These are phyloP conservation scores for Aegilops bicornis DNA, from an alignment of 176 grass and related monocot species.

Conservation along the genomic window DNA sequence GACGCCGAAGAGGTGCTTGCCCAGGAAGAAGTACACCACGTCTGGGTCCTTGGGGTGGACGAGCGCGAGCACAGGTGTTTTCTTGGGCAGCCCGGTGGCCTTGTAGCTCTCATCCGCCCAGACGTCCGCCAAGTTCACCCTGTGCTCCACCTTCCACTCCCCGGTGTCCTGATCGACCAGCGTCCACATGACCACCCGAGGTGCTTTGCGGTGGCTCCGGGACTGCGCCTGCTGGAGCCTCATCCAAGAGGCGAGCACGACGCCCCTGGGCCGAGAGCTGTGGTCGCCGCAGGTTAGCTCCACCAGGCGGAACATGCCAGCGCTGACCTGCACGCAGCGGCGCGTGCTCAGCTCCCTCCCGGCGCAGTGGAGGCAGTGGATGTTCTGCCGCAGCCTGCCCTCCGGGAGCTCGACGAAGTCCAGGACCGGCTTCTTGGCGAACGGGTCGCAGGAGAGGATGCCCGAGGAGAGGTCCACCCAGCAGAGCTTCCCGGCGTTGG, in stretches of 20 bases:
- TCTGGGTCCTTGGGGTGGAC: not conserved
- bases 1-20: not conserved
- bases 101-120: conserved; percentile 12
- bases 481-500: conserved; percentile 8
- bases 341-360: conserved; percentile 1
- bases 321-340: not conserved
- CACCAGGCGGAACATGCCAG: not conserved
- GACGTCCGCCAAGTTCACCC: not conserved
- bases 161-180: not conserved
- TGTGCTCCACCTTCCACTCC: conserved; percentile 22
- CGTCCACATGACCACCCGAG: conserved; percentile 14
- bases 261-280: not conserved
- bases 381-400: not conserved
- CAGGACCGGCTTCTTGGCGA: not conserved
- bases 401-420: conserved; percentile 4
- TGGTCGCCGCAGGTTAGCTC: not conserved
- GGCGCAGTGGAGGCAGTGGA: not conserved
- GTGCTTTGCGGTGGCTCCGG: not conserved
- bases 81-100: conserved; percentile 12
- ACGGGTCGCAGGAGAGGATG: conserved; percentile 17
- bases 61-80: not conserved
- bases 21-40: not conserved
- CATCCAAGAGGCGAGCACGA: not conserved
- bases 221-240: not conserved
- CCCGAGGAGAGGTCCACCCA: conserved; percentile 13